Conservation (phyloP, 345 rosid species). For the Angophora floribunda region DNA sequence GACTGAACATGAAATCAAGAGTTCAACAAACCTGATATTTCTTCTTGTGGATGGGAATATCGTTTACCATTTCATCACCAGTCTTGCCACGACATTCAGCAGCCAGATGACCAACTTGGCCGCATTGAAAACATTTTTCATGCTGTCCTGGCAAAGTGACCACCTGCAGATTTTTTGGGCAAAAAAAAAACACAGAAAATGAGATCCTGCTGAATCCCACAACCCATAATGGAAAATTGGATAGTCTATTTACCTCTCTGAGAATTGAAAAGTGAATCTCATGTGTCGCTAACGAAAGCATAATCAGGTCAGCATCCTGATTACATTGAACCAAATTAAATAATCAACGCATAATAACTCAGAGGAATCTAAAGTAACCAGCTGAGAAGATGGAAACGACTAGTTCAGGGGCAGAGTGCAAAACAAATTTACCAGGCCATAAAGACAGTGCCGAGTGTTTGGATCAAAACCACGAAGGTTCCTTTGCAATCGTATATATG, state of each 20-base stretch:
- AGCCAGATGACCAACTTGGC: constrained; percentile 94
- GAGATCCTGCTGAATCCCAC: background rate
- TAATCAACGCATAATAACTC: background rate
- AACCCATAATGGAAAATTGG: background rate
- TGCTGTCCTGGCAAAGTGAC: constrained; percentile 88
- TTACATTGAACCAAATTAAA: background rate
- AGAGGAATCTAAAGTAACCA: background rate
- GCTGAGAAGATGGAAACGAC: background rate
- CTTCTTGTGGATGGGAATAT: constrained; percentile 85
- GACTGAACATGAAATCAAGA: background rate
- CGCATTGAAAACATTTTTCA: constrained; percentile 85
- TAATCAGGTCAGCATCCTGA: constrained; percentile 98
- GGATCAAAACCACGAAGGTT: constrained; percentile 81
- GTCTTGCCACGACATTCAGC: constrained; percentile 79
- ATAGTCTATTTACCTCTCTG: constrained; percentile 59
- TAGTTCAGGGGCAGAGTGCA: background rate
- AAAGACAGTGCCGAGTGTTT: constrained; percentile 90
- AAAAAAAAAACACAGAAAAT: background rate
- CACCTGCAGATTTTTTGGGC: constrained; percentile 33
- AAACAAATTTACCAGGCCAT: constrained; percentile 66
- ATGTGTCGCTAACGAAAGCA: constrained; percentile 93
- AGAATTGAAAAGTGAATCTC: constrained; percentile 97
- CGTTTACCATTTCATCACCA: constrained; percentile 40
- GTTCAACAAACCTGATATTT: constrained; percentile 76
- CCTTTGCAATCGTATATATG: constrained; percentile 83